phyloP scores from a whole-genome alignment of 2,329 filamentous ascomycete species.

The Sordariomycetes sp. region DNA sequence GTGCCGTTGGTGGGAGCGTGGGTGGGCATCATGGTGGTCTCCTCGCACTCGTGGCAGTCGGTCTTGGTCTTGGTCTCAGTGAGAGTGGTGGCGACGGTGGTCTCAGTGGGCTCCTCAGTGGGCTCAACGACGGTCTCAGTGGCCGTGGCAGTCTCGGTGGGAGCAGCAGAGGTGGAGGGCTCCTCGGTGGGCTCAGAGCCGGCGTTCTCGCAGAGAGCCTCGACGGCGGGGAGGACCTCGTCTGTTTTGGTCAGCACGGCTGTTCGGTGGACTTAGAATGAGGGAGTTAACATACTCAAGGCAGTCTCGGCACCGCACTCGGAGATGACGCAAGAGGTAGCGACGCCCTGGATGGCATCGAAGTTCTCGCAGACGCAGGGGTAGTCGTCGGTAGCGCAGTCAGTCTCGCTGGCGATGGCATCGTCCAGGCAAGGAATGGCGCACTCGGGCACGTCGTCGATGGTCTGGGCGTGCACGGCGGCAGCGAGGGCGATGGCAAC shows the following conservation, averaged over 20 bases:
- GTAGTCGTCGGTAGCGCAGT: slow-evolving; percentile 21
- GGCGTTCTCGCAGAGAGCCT: slow-evolving; percentile 21
- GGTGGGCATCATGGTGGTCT: slow-evolving; percentile 4
- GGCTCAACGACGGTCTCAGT: slow-evolving; percentile 6
- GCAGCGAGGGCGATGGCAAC: slow-evolving; percentile 22
- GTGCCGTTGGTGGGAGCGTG: slow-evolving; percentile 7
- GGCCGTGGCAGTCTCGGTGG: slow-evolving; percentile 5
- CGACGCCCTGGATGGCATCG: slow-evolving; percentile 16
- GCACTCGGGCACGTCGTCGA: slow-evolving; percentile 25
- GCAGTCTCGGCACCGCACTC: slow-evolving; percentile 26
- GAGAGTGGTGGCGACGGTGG: slow-evolving; percentile 5
- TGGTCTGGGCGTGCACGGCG: slow-evolving; percentile 22
- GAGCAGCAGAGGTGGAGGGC: slow-evolving; percentile 6
- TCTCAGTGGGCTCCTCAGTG: slow-evolving; percentile 7
- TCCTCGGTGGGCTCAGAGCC: slow-evolving; percentile 1
- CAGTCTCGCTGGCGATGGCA: slow-evolving; percentile 18
- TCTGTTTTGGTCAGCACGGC: slow-evolving; percentile 13
- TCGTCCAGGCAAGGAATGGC: slow-evolving; percentile 25
- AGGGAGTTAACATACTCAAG: slow-evolving; percentile 21
- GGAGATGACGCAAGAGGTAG: slow-evolving; percentile 24
- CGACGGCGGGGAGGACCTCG: slow-evolving; percentile 27
- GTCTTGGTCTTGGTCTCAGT: neutral
- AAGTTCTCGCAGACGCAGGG: slow-evolving; percentile 25
- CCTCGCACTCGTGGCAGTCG: neutral
- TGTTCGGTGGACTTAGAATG: neutral